Percentiles rank a stretch among this genome's conserved stretches.
phyloP scores from a whole-genome alignment of 345 rosid genomes.

The Brassica carinata region DNA sequence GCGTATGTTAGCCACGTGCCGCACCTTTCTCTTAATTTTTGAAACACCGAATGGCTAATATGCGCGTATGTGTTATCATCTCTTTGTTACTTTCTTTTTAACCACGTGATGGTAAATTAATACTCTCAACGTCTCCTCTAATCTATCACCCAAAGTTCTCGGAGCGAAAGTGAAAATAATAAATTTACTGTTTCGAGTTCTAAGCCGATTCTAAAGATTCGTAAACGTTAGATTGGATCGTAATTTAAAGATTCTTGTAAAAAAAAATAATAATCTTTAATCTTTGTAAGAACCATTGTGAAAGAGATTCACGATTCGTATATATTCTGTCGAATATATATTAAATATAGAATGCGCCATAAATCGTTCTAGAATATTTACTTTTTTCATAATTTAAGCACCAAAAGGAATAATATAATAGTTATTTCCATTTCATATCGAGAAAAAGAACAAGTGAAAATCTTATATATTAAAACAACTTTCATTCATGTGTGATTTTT shows the following conservation, averaged over 20 bases:
- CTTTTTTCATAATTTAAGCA: not conserved
- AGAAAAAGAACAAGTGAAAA: not conserved
- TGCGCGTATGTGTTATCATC: slow-evolving; percentile 20
- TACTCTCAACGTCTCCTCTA: slow-evolving; percentile 18
- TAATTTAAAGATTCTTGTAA: not conserved
- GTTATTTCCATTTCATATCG: slow-evolving; percentile 1
- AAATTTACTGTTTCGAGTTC: slow-evolving; percentile 15
- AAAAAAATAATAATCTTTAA: slow-evolving; percentile 11
- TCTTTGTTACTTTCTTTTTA: not conserved
- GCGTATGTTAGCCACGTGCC: slow-evolving; percentile 32
- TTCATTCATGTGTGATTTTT: no score
- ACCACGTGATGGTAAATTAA: slow-evolving; percentile 21
- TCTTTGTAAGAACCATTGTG: not conserved
- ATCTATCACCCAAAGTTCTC: slow-evolving; percentile 40
- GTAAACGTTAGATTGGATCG: slow-evolving; percentile 20
- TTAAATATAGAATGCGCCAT: slow-evolving; percentile 14
- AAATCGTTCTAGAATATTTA: slow-evolving; percentile 18
- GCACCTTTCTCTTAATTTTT: not conserved
- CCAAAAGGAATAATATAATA: slow-evolving; percentile 16
- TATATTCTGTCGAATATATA: slow-evolving; percentile 6
- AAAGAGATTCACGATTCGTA: slow-evolving; percentile 2
- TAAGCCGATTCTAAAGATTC: slow-evolving; percentile 30
- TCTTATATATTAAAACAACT: no score
- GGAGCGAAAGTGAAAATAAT: slow-evolving; percentile 33
- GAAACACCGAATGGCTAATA: not conserved